These are phyloP conservation scores for Emergomyces pasteurianus DNA, from an alignment of 2,329 filamentous ascomycete genomes.

Conservation along the genomic window DNA sequence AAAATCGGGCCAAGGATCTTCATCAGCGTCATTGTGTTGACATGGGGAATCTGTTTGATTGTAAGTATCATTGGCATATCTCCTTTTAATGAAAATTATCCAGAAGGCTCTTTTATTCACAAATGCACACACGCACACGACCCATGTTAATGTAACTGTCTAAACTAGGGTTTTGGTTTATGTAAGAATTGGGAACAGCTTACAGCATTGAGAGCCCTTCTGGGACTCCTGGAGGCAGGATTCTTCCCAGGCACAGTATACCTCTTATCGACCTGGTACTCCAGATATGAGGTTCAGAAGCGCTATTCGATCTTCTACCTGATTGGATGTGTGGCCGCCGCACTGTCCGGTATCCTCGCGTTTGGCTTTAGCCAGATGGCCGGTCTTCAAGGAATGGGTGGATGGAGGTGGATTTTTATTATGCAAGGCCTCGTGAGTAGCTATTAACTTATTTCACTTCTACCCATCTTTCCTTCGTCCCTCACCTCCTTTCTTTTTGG, in stretches of 20 bases:
- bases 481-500: background rate
- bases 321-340: conserved; percentile 37
- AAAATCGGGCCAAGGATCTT: conserved; percentile 41
- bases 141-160: background rate
- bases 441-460: background rate
- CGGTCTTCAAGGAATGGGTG: conserved; percentile 31
- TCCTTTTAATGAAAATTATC: background rate
- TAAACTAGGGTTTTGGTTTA: conserved; percentile 16
- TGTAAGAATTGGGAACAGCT: conserved; percentile 16
- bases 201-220: conserved; percentile 27
- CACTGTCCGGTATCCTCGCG: conserved; percentile 37
- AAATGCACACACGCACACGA: too few species aligned
- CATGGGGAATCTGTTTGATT: conserved; percentile 16
- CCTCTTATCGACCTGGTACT: conserved; percentile 63
- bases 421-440: conserved; percentile 33
- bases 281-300: conserved; percentile 29
- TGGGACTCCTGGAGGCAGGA: conserved; percentile 53
- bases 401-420: conserved; percentile 47
- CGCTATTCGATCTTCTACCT: conserved; percentile 38
- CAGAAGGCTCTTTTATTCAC: background rate
- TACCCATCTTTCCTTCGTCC: background rate
- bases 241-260: conserved; percentile 63
- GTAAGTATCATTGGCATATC: conserved; percentile 2
- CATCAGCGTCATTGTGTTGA: conserved; percentile 12
- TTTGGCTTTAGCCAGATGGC: conserved; percentile 32